Evolutionary conservation across 1,139 yeast species (phyloP).

Genomic region (Pneumocystis oryctolagi): DNA sequence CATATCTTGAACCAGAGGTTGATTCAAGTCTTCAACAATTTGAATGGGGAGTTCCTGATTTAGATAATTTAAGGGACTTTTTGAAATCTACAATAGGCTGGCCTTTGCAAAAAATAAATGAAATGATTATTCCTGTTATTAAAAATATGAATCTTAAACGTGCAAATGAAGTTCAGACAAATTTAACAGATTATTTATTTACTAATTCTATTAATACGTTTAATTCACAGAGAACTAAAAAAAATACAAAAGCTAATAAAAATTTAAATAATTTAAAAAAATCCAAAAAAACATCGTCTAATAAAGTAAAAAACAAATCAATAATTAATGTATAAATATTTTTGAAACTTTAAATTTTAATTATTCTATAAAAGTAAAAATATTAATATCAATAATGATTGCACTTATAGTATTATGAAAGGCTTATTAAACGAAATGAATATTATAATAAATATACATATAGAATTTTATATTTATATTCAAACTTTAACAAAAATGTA

Average conservation of each 20-base stretch:
- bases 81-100: constrained; percentile 67
- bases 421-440: background rate
- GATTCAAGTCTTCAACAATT: constrained; percentile 65
- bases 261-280: background rate
- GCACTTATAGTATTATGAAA: background rate
- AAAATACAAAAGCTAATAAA: background rate
- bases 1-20: constrained; percentile 67
- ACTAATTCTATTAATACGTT: constrained; percentile 8
- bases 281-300: background rate
- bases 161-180: constrained; percentile 39
- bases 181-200: constrained; percentile 41
- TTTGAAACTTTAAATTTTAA: background rate
- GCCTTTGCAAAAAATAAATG: constrained; percentile 63
- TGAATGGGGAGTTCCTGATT: constrained; percentile 80
- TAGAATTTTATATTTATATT: background rate
- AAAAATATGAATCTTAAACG: constrained; percentile 45
- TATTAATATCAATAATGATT: background rate
- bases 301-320: background rate
- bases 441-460: background rate
- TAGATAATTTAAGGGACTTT: constrained; percentile 61
- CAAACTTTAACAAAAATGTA: background rate
- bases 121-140: constrained; percentile 76
- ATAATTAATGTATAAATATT: background rate
- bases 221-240: background rate
- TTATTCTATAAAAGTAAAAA: background rate